A percentile compares a stretch with the other conserved stretches of the same genome.
Evolutionary conservation across 768 basidiomycete species (phyloP).

Genomic region (Russula abietina): DNA sequence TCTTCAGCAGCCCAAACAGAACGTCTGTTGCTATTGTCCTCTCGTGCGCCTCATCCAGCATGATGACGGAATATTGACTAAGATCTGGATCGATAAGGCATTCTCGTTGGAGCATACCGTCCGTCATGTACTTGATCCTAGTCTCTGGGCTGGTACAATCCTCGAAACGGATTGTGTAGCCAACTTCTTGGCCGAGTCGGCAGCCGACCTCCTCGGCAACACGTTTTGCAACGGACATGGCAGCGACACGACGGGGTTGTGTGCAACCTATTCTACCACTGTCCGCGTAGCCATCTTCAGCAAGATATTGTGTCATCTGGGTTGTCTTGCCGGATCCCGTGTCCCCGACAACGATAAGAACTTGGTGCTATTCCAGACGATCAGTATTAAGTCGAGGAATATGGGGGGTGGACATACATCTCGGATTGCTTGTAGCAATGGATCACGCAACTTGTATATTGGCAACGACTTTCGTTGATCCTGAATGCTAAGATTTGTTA

Average conservation of each 20-base stretch:
- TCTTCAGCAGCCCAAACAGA: conserved; percentile 91
- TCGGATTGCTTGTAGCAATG: conserved; percentile 81
- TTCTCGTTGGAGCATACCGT: conserved; percentile 98
- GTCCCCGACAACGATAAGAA: conserved; percentile 96
- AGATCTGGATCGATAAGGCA: conserved; percentile 93
- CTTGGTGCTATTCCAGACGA: conserved; percentile 64
- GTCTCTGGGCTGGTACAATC: conserved; percentile 99
- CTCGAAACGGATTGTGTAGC: conserved; percentile 98
- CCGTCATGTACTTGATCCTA: conserved; percentile 99
- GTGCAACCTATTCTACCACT: conserved; percentile 91
- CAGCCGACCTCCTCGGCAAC: conserved; percentile 98
- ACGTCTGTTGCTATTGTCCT: conserved; percentile 98
- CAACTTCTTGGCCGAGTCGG: conserved; percentile 94
- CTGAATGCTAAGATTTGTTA: conserved; percentile 83
- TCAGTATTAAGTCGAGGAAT: conserved; percentile 23
- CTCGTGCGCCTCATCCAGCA: conserved; percentile 99
- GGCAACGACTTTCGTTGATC: conserved; percentile 90
- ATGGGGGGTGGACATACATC: conserved; percentile 56
- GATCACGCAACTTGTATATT: conserved; percentile 90
- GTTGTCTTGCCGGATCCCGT: conserved; percentile 99
- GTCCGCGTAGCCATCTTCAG: conserved; percentile 91
- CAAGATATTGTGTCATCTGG: conserved; percentile 98
- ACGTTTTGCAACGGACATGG: conserved; percentile 98
- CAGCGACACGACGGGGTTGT: conserved; percentile 97
- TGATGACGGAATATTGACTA: conserved; percentile 88